These are phyloP conservation scores for Paecilomyces formosus DNA, from an alignment of 2,329 filamentous ascomycete genomes.

Conservation along the genomic window DNA sequence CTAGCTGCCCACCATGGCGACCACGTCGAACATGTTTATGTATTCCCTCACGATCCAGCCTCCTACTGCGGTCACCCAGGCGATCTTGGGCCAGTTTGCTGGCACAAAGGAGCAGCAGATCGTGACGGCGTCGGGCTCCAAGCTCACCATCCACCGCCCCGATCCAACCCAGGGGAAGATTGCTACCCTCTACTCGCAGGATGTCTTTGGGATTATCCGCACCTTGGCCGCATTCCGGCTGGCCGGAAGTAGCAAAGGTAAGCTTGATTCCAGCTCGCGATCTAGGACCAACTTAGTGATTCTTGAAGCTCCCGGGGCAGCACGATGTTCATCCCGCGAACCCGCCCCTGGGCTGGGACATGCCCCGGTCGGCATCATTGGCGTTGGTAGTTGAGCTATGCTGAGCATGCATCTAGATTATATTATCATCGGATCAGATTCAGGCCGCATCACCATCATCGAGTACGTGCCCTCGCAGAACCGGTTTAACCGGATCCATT, in stretches of 20 bases:
- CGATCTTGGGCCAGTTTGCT: slow-evolving; percentile 89
- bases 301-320: slow-evolving; percentile 55
- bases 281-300: slow-evolving; percentile 60
- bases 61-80: slow-evolving; percentile 80
- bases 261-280: slow-evolving; percentile 30
- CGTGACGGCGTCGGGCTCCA: slow-evolving; percentile 84
- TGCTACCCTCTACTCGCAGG: slow-evolving; percentile 76
- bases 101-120: slow-evolving; percentile 98
- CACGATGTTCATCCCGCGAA: slow-evolving; percentile 31
- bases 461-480: slow-evolving; percentile 86
- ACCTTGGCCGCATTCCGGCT: slow-evolving; percentile 82
- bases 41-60: slow-evolving; percentile 95
- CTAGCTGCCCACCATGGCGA: slow-evolving; percentile 64
- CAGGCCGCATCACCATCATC: slow-evolving; percentile 86
- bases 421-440: slow-evolving; percentile 91
- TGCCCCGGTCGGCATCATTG: slow-evolving; percentile 27
- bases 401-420: slow-evolving; percentile 63
- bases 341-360: slow-evolving; percentile 22
- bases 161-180: slow-evolving; percentile 82
- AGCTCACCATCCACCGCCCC: slow-evolving; percentile 77
- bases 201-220: slow-evolving; percentile 93
- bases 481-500: slow-evolving; percentile 78
- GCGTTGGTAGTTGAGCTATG: slow-evolving; percentile 26
- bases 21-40: slow-evolving; percentile 96
- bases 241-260: slow-evolving; percentile 93